phyloP scores from a whole-genome alignment of 163 green algal species.

The Chloromonas sp. region DNA sequence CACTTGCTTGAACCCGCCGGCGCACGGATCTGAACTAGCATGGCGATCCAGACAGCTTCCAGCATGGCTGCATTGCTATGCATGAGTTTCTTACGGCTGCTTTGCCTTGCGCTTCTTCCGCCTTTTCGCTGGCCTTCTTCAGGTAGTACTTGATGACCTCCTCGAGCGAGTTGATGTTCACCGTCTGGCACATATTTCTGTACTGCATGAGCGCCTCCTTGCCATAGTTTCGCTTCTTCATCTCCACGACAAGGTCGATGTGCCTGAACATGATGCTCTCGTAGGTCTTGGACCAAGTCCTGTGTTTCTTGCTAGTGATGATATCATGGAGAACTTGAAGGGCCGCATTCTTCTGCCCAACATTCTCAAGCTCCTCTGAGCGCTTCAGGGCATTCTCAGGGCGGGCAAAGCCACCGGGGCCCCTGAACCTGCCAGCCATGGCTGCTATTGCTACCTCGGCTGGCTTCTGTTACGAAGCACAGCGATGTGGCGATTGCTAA shows the following conservation, averaged over 20 bases:
- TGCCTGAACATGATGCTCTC: constrained; percentile 95
- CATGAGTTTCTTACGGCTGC: constrained; percentile 42
- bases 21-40: too few relatives aligned
- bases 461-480: too few relatives aligned
- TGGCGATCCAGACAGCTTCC: too few relatives aligned
- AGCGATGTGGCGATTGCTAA: too few relatives aligned
- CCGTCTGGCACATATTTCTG: constrained; percentile 92
- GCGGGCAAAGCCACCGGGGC: constrained; percentile 67
- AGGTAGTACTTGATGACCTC: constrained; percentile 98
- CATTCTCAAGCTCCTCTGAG: constrained; percentile 88
- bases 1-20: background rate
- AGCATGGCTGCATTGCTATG: too few relatives aligned
- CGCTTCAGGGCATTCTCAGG: constrained; percentile 96
- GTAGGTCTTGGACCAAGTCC: constrained; percentile 90
- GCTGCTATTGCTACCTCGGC: background rate
- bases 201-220: constrained; percentile 99
- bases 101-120: constrained; percentile 76
- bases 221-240: constrained; percentile 86
- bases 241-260: constrained; percentile 96
- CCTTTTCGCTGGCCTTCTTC: constrained; percentile 80
- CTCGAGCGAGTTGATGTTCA: constrained; percentile 92
- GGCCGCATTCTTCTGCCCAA: constrained; percentile 79
- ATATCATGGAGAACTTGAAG: constrained; percentile 94
- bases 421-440: constrained; percentile 21
- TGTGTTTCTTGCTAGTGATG: constrained; percentile 90